Conservation (phyloP, 2,329 filamentous ascomycete genomes). For the Podosphaera aphanis region DNA sequence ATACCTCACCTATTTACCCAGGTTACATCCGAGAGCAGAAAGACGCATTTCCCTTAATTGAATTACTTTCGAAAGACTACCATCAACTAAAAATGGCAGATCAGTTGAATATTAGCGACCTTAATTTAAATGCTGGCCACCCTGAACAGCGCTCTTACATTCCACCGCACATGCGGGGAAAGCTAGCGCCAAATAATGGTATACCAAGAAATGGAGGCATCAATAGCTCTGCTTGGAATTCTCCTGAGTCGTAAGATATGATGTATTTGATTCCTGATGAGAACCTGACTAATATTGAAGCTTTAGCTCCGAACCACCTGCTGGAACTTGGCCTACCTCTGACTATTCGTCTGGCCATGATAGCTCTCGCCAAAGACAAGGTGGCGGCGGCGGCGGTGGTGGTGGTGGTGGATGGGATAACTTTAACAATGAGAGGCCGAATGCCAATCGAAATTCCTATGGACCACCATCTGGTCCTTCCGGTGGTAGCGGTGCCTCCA, state of each 20-base stretch:
- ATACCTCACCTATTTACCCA: neutral
- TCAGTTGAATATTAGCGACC: slow-evolving; percentile 59
- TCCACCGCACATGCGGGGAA: slow-evolving; percentile 57
- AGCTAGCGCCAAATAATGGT: slow-evolving; percentile 19
- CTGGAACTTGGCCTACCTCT: slow-evolving; percentile 16
- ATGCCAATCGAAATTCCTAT: slow-evolving; percentile 35
- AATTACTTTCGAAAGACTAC: neutral
- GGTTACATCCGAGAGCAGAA: neutral
- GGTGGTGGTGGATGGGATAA: slow-evolving; percentile 17
- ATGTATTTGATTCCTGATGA: neutral
- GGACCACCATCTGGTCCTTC: slow-evolving; percentile 17
- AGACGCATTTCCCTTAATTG: neutral
- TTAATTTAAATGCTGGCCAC: slow-evolving; percentile 33
- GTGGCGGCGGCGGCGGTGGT: slow-evolving; percentile 7
- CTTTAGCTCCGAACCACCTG: slow-evolving; percentile 6
- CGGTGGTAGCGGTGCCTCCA: slow-evolving; percentile 17
- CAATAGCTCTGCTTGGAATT: slow-evolving; percentile 38
- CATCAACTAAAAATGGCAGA: slow-evolving; percentile 44
- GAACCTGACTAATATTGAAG: neutral
- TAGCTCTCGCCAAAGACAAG: slow-evolving; percentile 6
- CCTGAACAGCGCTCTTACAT: slow-evolving; percentile 50
- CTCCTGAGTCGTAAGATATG: slow-evolving; percentile 3
- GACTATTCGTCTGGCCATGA: slow-evolving; percentile 17
- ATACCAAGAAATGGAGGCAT: slow-evolving; percentile 23
- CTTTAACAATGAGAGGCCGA: slow-evolving; percentile 3